phyloP scores from a whole-genome alignment of 345 rosid genomes.

The Gossypium mustelinum region DNA sequence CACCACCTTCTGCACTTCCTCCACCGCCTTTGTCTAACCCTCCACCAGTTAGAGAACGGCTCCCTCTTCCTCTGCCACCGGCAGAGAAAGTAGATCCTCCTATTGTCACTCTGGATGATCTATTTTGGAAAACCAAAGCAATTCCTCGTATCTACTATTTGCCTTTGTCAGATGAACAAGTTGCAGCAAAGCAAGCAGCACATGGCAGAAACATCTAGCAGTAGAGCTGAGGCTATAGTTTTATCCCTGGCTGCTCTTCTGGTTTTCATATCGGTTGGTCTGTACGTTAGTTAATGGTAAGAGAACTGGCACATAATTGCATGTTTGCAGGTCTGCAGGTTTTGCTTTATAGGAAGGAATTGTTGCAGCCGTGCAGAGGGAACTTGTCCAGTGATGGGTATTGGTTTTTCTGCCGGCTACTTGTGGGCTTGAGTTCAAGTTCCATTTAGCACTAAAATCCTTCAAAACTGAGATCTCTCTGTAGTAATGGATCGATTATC shows the following conservation, averaged over 20 bases:
- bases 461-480: slow-evolving; percentile 22
- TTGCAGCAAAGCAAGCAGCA: slow-evolving; percentile 66
- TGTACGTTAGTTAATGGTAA: slow-evolving; percentile 30
- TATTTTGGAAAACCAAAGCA: slow-evolving; percentile 86
- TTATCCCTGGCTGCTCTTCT: slow-evolving; percentile 23
- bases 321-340: slow-evolving; percentile 48
- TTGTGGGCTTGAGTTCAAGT: slow-evolving; percentile 23
- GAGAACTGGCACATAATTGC: slow-evolving; percentile 35
- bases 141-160: slow-evolving; percentile 89
- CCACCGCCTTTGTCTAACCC: slow-evolving; percentile 54
- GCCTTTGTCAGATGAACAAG: slow-evolving; percentile 87
- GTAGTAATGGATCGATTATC: slow-evolving; percentile 13
- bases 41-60: slow-evolving; percentile 45
- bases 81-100: slow-evolving; percentile 80
- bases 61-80: slow-evolving; percentile 61
- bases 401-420: slow-evolving; percentile 21
- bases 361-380: slow-evolving; percentile 21
- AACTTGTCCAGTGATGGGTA: slow-evolving; percentile 24
- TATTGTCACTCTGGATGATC: slow-evolving; percentile 86
- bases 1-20: slow-evolving; percentile 51
- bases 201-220: slow-evolving; percentile 35
- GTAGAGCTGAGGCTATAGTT: slow-evolving; percentile 31
- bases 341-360: slow-evolving; percentile 27
- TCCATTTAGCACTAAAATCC: slow-evolving; percentile 27
- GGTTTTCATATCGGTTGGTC: slow-evolving; percentile 16